Conservation (phyloP, 1,284 basidiomycete species). For the Microbotryomycetes sp. region DNA sequence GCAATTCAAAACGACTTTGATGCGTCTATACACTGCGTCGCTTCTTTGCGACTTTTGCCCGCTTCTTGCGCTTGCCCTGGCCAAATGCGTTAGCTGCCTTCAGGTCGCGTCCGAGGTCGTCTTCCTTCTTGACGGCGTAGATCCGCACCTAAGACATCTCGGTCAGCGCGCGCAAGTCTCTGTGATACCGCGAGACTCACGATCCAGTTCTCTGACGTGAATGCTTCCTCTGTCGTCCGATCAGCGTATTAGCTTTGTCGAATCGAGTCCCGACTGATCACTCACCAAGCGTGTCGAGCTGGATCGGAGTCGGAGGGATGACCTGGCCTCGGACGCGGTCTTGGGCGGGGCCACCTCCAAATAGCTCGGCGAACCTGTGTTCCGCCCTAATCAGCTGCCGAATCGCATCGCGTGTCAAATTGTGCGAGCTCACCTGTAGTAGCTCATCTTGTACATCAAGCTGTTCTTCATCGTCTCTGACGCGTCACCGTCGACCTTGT, state of each 20-base stretch:
- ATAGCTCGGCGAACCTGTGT: slow-evolving; percentile 72
- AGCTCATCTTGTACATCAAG: slow-evolving; percentile 82
- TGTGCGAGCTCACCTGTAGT: slow-evolving; percentile 61
- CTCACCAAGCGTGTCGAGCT: slow-evolving; percentile 75
- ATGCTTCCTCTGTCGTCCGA: slow-evolving; percentile 67
- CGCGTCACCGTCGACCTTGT: slow-evolving; percentile 82
- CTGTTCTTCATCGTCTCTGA: slow-evolving; percentile 88
- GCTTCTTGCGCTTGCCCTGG: slow-evolving; percentile 76
- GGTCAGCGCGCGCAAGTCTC: too few relatives aligned
- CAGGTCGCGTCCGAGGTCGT: slow-evolving; percentile 76
- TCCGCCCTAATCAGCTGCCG: slow-evolving; percentile 12
- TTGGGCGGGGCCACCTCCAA: slow-evolving; percentile 60
- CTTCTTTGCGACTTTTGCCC: slow-evolving; percentile 8
- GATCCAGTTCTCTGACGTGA: slow-evolving; percentile 97
- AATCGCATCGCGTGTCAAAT: background rate
- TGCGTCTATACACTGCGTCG: background rate
- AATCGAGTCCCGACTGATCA: slow-evolving; percentile 32
- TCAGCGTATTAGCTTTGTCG: slow-evolving; percentile 1
- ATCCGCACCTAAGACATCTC: slow-evolving; percentile 84
- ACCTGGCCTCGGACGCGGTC: slow-evolving; percentile 80
- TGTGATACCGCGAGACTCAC: too few relatives aligned
- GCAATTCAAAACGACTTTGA: too few relatives aligned
- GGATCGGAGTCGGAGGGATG: slow-evolving; percentile 67
- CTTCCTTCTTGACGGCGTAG: slow-evolving; percentile 92
- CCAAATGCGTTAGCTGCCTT: slow-evolving; percentile 79